phyloP scores from a whole-genome alignment of 2,329 filamentous ascomycete species.

The Plenodomus lindquistii region DNA sequence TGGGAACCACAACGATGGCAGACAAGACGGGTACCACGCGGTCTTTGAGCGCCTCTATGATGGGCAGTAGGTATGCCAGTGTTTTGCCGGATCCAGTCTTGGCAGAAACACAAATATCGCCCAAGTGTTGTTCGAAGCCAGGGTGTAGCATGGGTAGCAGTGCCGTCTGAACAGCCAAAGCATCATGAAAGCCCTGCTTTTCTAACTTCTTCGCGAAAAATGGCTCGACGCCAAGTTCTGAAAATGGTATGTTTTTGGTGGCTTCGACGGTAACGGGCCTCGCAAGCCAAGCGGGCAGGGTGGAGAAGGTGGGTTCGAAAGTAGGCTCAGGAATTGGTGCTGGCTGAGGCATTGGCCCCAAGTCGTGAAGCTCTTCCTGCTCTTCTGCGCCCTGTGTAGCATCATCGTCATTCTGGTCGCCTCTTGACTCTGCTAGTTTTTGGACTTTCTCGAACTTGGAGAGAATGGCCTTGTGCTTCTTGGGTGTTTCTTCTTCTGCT shows the following conservation, averaged over 20 bases:
- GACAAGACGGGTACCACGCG: conserved; percentile 68
- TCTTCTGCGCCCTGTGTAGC: conserved; percentile 41
- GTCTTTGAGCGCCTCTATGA: conserved; percentile 75
- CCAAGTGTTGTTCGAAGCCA: conserved; percentile 62
- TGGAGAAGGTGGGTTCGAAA: conserved; percentile 70
- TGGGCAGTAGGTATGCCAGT: conserved; percentile 83
- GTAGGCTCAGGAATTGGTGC: conserved; percentile 61
- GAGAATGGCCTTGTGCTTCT: conserved; percentile 47
- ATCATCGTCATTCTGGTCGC: conserved; percentile 16
- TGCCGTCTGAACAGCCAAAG: conserved; percentile 79
- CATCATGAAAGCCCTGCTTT: conserved; percentile 69
- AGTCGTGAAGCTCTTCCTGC: conserved; percentile 63
- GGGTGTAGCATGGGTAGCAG: conserved; percentile 79
- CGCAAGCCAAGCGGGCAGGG: conserved; percentile 79
- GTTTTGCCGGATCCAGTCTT: conserved; percentile 97
- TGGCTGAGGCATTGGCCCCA: conserved; percentile 83
- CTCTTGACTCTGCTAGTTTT: conserved; percentile 30
- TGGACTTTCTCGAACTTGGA: conserved; percentile 51
- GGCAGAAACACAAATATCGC: conserved; percentile 87
- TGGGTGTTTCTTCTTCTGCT: conserved; percentile 35
- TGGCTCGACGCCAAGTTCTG: conserved; percentile 64
- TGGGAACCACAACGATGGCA: conserved; percentile 85
- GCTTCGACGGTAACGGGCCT: conserved; percentile 71
- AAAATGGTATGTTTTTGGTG: conserved; percentile 64
- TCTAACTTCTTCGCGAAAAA: conserved; percentile 66